Evolutionary conservation across 305 asterid genomes (phyloP).

Genomic region (Solanum chacoense): DNA sequence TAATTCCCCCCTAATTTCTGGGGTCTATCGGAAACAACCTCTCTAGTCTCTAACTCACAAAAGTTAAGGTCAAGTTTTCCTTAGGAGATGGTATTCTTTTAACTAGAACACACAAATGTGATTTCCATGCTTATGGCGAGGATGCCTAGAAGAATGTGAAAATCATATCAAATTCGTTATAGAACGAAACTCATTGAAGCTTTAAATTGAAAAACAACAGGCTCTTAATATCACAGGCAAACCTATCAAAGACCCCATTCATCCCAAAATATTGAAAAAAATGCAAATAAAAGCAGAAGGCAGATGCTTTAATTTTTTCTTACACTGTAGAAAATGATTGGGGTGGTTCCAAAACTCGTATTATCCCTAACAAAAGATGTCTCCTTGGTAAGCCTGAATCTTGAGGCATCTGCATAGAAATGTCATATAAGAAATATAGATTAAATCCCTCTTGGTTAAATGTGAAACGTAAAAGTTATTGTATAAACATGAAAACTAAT

Average conservation of each 20-base stretch:
- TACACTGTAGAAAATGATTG: constrained; percentile 46
- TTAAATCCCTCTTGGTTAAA: background rate
- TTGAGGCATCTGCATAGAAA: constrained; percentile 37
- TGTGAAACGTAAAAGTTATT: background rate
- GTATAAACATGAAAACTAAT: background rate
- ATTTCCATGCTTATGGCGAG: background rate
- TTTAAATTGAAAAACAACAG: background rate
- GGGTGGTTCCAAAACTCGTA: constrained; percentile 40
- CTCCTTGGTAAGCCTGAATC: constrained; percentile 67
- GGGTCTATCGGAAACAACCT: background rate
- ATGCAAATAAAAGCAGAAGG: background rate
- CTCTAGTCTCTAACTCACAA: background rate
- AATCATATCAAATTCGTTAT: background rate
- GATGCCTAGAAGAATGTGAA: background rate
- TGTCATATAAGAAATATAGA: background rate
- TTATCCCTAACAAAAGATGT: constrained; percentile 63
- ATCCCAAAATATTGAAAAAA: background rate
- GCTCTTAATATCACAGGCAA: background rate
- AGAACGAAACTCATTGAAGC: background rate
- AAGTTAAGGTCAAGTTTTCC: background rate
- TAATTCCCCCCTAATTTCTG: background rate
- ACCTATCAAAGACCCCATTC: background rate
- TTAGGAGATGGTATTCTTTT: background rate
- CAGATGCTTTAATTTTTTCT: constrained; percentile 8
- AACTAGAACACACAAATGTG: background rate